phyloP scores from a whole-genome alignment of 371 early-diverging fungal species.

The Mortierella sp. region DNA sequence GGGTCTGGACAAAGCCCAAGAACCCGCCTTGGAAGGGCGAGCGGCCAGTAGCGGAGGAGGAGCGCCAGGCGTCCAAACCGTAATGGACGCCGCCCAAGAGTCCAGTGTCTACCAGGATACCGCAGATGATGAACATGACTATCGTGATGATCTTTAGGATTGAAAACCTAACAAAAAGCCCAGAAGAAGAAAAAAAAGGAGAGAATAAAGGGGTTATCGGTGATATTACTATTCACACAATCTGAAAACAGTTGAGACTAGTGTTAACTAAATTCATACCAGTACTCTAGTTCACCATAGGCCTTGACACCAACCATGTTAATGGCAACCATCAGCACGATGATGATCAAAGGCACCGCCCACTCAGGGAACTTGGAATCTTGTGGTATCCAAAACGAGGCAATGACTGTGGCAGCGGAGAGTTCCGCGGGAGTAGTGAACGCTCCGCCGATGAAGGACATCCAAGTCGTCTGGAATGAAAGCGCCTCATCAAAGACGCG shows the following conservation, averaged over 20 bases:
- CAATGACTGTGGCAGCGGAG: conserved; percentile 79
- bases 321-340: conserved; percentile 66
- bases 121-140: conserved; percentile 73
- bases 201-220: too few relatives aligned
- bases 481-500: conserved; percentile 86
- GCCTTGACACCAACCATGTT: conserved; percentile 75
- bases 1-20: conserved; percentile 66
- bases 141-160: conserved; percentile 71
- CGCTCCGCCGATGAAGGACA: conserved; percentile 87
- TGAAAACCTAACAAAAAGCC: conserved; percentile 61
- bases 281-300: conserved; percentile 79
- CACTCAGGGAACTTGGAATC: conserved; percentile 58
- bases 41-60: conserved; percentile 58
- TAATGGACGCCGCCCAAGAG: conserved; percentile 19
- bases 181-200: too few relatives aligned
- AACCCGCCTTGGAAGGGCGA: conserved; percentile 72
- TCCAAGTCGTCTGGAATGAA: conserved; percentile 65
- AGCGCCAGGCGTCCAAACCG: conserved; percentile 65
- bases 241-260: too few relatives aligned
- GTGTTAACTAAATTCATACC: conserved; percentile 34
- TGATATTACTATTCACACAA: too few relatives aligned
- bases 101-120: conserved; percentile 62
- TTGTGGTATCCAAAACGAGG: conserved; percentile 76
- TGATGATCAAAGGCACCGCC: conserved; percentile 68
- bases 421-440: conserved; percentile 85